A percentile compares a stretch with the other conserved stretches of the same genome.
These are phyloP conservation scores for Bisporella sp. DNA, from an alignment of 2,329 filamentous ascomycete species.

Conservation along the genomic window DNA sequence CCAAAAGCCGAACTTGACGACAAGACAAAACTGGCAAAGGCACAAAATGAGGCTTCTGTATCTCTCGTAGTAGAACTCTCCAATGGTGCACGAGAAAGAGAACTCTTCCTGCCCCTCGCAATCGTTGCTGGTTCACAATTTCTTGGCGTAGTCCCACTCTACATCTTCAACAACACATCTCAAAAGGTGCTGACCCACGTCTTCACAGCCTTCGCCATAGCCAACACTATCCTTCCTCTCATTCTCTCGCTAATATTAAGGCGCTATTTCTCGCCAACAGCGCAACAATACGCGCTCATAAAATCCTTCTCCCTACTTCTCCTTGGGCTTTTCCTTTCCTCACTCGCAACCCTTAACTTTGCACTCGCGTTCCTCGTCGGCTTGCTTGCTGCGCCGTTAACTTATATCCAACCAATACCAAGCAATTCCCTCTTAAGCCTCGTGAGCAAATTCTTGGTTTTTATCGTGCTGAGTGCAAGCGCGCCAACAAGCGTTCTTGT, in stretches of 20 bases:
- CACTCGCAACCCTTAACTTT: conserved; percentile 94
- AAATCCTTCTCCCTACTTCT: conserved; percentile 91
- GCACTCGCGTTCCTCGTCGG: conserved; percentile 82
- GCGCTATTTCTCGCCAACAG: conserved; percentile 43
- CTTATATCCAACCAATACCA: conserved; percentile 54
- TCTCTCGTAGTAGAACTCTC: conserved; percentile 16
- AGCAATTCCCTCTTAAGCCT: conserved; percentile 28
- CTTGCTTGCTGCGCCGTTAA: conserved; percentile 68
- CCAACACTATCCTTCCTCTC: conserved; percentile 51
- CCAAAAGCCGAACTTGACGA: conserved; percentile 24
- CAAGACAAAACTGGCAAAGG: conserved; percentile 25
- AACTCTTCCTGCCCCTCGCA: conserved; percentile 65
- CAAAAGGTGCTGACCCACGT: conserved; percentile 48
- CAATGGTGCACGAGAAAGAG: conserved; percentile 31
- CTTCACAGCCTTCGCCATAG: conserved; percentile 50
- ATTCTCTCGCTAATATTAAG: conserved; percentile 49
- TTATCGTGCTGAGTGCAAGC: conserved; percentile 48
- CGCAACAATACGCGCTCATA: conserved; percentile 69
- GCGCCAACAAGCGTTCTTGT: conserved; percentile 51
- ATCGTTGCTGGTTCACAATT: conserved; percentile 69
- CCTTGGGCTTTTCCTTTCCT: conserved; percentile 84
- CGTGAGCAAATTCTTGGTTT: conserved; percentile 34
- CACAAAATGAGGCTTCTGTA: conserved; percentile 16
- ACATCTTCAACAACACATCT: conserved; percentile 60
- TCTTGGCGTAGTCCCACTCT: conserved; percentile 72